Evolutionary conservation across 2,329 filamentous ascomycete species (phyloP).

Genomic region (Madurella mycetomatis): DNA sequence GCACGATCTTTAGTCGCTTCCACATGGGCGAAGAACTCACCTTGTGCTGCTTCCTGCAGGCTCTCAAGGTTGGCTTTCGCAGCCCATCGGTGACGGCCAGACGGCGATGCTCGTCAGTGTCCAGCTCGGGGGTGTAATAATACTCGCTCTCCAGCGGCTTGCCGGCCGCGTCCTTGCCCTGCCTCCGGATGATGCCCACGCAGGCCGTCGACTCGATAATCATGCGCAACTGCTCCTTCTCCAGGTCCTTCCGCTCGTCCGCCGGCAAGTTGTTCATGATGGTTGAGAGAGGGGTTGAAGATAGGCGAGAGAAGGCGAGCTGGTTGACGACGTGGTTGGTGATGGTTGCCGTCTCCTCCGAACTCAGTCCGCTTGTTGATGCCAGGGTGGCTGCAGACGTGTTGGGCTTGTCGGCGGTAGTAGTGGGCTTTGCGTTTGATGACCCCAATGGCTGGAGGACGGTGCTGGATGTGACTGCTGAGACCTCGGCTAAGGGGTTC

Average conservation of each 20-base stretch:
- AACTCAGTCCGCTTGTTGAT: slow-evolving; percentile 26
- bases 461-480: neutral
- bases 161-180: slow-evolving; percentile 94
- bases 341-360: slow-evolving; percentile 45
- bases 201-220: slow-evolving; percentile 72
- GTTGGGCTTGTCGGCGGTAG: slow-evolving; percentile 5
- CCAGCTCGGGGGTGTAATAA: slow-evolving; percentile 88
- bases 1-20: slow-evolving; percentile 1
- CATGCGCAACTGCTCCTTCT: slow-evolving; percentile 59
- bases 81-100: slow-evolving; percentile 81
- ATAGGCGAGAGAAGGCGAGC: slow-evolving; percentile 87
- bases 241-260: slow-evolving; percentile 56
- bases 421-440: slow-evolving; percentile 7
- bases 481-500: slow-evolving; percentile 7
- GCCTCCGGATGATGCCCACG: slow-evolving; percentile 81
- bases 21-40: slow-evolving; percentile 45
- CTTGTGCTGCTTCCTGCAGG: slow-evolving; percentile 95
- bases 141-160: slow-evolving; percentile 93
- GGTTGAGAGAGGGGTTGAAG: slow-evolving; percentile 83
- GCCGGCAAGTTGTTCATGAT: slow-evolving; percentile 82
- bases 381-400: slow-evolving; percentile 13
- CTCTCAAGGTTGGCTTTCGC: slow-evolving; percentile 81
- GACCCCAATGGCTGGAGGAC: slow-evolving; percentile 5
- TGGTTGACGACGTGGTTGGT: slow-evolving; percentile 92
- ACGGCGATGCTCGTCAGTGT: slow-evolving; percentile 71